A percentile compares a stretch with the other conserved stretches of the same genome.
Evolutionary conservation across 306 rosid genomes (phyloP).

Genomic region (Cucumis melo): DNA sequence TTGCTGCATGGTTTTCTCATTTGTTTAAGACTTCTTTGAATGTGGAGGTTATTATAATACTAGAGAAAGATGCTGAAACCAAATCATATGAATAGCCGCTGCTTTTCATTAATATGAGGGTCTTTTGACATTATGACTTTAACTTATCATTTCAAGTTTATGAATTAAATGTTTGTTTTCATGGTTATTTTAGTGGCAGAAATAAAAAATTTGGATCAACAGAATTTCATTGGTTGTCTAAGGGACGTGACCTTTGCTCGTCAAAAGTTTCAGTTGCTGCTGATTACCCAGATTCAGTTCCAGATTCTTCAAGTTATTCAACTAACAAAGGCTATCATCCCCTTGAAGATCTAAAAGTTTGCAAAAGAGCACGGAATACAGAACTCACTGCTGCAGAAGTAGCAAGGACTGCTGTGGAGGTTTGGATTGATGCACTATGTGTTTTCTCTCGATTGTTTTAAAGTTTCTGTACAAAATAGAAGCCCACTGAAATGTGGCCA

Average conservation of each 20-base stretch:
- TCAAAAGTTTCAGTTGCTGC: slow-evolving; percentile 86
- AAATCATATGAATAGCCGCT: no score
- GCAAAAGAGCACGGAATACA: slow-evolving; percentile 34
- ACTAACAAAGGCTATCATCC: slow-evolving; percentile 63
- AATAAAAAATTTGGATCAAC: slow-evolving; percentile 38
- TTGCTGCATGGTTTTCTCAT: no score
- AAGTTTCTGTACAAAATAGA: background rate
- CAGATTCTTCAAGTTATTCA: slow-evolving; percentile 59
- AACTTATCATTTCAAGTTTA: background rate
- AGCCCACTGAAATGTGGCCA: background rate
- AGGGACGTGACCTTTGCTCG: slow-evolving; percentile 47
- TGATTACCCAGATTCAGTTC: slow-evolving; percentile 75
- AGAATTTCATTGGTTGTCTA: slow-evolving; percentile 41
- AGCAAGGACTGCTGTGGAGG: slow-evolving; percentile 81
- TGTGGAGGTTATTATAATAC: no score
- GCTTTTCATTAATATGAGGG: background rate
- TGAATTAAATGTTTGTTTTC: background rate
- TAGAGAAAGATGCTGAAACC: no score
- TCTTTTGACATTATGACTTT: background rate
- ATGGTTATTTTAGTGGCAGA: slow-evolving; percentile 37
- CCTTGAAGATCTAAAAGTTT: slow-evolving; percentile 69
- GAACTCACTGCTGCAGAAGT: slow-evolving; percentile 69
- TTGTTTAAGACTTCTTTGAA: no score
- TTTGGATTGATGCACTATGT: slow-evolving; percentile 4
- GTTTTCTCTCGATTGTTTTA: background rate